Evolutionary conservation across 176 grass and related monocot genomes (phyloP).

Genomic region (Elaeis guineensis): DNA sequence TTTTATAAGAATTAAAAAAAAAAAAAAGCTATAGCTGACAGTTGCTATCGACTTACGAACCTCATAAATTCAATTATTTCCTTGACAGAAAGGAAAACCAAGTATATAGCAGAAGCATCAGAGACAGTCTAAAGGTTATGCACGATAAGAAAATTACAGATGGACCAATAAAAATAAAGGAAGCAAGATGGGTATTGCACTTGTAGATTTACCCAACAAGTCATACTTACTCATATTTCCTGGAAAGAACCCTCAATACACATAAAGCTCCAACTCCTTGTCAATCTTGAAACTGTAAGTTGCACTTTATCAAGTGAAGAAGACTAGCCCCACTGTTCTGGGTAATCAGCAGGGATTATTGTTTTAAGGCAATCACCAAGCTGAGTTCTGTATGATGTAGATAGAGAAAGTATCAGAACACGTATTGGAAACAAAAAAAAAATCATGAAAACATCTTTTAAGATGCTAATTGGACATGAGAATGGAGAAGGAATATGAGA

Average conservation of each 20-base stretch:
- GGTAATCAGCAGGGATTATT: constrained; percentile 81
- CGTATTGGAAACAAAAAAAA: background rate
- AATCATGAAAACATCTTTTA: background rate
- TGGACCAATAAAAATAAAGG: no score
- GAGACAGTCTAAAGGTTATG: no score
- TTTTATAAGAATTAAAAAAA: no score
- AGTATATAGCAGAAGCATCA: no score
- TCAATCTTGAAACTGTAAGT: constrained; percentile 50
- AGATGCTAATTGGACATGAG: background rate
- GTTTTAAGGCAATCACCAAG: constrained; percentile 97
- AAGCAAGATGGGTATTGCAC: no score
- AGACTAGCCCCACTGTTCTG: constrained; percentile 89
- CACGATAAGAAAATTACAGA: no score
- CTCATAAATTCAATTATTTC: no score
- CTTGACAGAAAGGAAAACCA: no score
- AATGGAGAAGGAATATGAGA: background rate
- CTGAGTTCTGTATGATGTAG: constrained; percentile 42
- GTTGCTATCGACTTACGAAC: no score
- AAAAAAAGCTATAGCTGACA: no score
- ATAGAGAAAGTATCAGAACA: no score
- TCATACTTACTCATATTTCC: constrained; percentile 88
- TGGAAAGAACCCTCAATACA: constrained; percentile 75
- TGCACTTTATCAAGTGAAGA: constrained; percentile 79
- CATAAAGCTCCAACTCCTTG: constrained; percentile 92
- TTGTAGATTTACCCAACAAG: no score